phyloP scores from a whole-genome alignment of 2,329 filamentous ascomycete species.

The Arthrobotrys sinensis region DNA sequence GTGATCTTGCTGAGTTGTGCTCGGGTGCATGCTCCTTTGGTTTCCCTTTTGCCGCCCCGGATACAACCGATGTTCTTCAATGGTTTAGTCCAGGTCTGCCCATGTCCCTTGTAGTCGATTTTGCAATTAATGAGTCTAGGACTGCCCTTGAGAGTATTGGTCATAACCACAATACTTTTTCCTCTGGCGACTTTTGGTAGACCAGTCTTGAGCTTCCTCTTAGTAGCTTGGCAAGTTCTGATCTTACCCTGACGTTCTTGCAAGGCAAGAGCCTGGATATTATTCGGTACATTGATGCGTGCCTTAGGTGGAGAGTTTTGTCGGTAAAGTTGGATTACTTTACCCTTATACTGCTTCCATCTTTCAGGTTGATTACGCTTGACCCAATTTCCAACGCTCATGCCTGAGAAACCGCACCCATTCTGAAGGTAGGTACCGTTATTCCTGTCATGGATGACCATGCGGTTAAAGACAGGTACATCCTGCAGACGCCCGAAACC shows the following conservation, averaged over 20 bases:
- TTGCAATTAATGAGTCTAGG: neutral
- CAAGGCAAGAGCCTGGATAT: neutral
- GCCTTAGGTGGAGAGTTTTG: neutral
- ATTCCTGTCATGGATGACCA: neutral
- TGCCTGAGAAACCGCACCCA: neutral
- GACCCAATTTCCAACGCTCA: neutral
- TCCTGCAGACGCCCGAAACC: neutral
- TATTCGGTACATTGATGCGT: neutral
- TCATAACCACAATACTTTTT: neutral
- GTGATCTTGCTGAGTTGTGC: neutral
- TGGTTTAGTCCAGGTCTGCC: neutral
- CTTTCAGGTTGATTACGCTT: neutral
- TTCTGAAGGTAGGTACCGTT: neutral
- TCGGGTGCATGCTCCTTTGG: neutral
- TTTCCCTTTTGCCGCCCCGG: neutral
- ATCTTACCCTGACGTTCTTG: neutral
- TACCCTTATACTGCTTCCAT: neutral
- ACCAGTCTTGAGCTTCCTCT: neutral
- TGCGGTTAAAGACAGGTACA: constrained; percentile 1
- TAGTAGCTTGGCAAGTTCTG: neutral
- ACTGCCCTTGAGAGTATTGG: neutral
- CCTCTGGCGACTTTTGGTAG: neutral
- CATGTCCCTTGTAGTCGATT: constrained; percentile 1
- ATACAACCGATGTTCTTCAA: neutral
- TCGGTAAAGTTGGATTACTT: neutral